Percentiles rank a stretch among this genome's conserved stretches.
Conservation (phyloP, 148 eudicot genomes). For the Cornus suecica region DNA sequence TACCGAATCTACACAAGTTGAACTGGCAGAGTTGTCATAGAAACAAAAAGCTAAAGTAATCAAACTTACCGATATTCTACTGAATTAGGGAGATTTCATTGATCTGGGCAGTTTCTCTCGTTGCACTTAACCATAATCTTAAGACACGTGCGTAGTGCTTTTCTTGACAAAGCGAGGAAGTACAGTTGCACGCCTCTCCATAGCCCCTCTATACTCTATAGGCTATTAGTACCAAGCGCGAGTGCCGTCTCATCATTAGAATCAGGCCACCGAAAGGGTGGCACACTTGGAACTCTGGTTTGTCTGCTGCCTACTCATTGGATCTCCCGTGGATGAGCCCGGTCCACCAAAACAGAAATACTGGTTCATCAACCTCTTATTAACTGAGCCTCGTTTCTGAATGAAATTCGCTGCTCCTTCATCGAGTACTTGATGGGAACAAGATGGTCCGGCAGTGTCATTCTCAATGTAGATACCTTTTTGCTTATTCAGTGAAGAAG, state of each 20-base stretch:
- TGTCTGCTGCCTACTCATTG: conserved; percentile 11
- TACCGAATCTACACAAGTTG: not conserved
- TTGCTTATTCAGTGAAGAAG: conserved; percentile 46
- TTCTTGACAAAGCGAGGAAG: no score
- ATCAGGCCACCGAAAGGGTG: conserved; percentile 29
- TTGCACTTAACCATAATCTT: not conserved
- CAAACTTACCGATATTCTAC: not conserved
- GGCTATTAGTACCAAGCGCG: not conserved
- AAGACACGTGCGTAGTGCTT: no score
- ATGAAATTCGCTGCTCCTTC: conserved; percentile 21
- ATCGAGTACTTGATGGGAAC: conserved; percentile 22
- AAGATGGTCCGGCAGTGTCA: conserved; percentile 36
- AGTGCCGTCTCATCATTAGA: not conserved
- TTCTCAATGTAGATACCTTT: conserved; percentile 35
- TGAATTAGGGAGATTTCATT: not conserved
- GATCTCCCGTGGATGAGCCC: conserved; percentile 16
- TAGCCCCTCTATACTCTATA: no score
- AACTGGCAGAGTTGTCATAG: not conserved
- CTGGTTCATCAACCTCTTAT: conserved; percentile 42
- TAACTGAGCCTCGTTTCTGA: conserved; percentile 30
- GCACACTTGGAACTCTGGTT: conserved; percentile 23
- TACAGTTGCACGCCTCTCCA: no score
- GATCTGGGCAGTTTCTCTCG: not conserved
- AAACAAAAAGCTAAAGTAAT: not conserved
- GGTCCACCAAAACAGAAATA: conserved; percentile 65